A percentile compares a stretch with the other conserved stretches of the same genome.
Conservation (phyloP, 2,329 filamentous ascomycete species). For the Xylariaceae sp. region DNA sequence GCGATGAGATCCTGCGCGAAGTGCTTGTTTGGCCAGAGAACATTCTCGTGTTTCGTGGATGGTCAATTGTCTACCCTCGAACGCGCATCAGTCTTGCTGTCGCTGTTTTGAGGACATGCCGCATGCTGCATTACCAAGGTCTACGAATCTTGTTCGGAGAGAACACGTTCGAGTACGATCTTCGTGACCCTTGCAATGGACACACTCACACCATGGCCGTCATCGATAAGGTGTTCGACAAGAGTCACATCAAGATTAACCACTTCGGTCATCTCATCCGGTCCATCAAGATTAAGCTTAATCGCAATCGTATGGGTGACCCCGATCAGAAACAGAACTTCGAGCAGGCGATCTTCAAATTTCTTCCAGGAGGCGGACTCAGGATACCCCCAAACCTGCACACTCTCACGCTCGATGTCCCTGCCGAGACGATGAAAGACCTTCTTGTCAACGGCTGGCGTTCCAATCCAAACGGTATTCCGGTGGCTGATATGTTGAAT, state of each 20-base stretch:
- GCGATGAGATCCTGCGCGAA: conserved; percentile 31
- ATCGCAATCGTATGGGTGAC: conserved; percentile 35
- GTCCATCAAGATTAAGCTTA: conserved; percentile 39
- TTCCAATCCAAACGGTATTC: conserved; percentile 22
- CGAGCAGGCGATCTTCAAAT: conserved; percentile 35
- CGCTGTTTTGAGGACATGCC: conserved; percentile 36
- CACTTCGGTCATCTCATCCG: conserved; percentile 40
- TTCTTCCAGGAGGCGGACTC: conserved; percentile 25
- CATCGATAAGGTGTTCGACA: conserved; percentile 26
- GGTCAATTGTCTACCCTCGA: conserved; percentile 29
- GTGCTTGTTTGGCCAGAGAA: conserved; percentile 28
- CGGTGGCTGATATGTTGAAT: conserved; percentile 36
- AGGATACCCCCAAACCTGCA: conserved; percentile 30
- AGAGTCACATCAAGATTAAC: conserved; percentile 28
- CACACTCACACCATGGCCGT: conserved; percentile 9
- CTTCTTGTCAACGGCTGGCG: conserved; percentile 8
- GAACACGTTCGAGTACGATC: conserved; percentile 45
- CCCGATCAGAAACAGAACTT: conserved; percentile 26
- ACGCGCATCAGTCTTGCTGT: conserved; percentile 29
- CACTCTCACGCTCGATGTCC: conserved; percentile 41
- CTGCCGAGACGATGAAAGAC: conserved; percentile 22
- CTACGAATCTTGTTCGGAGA: conserved; percentile 42
- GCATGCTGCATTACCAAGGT: conserved; percentile 34
- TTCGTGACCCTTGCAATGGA: conserved; percentile 35
- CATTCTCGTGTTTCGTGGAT: conserved; percentile 31